A percentile compares a stretch with the other conserved stretches of the same genome.
Conservation (phyloP, 169 alveolate genomes). For the Perkinsus marinus region DNA sequence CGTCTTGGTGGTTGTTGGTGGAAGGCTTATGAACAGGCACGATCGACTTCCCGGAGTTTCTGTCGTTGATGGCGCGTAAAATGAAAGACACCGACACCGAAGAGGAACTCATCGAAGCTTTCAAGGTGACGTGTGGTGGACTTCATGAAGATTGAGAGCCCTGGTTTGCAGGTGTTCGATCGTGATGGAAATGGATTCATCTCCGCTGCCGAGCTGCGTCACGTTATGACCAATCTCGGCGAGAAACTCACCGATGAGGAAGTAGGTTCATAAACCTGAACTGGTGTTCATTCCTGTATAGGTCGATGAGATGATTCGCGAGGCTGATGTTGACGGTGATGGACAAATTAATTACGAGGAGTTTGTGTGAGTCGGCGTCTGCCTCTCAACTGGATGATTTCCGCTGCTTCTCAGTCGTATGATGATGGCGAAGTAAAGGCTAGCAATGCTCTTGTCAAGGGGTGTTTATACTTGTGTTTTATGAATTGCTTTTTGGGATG, state of each 20-base stretch:
- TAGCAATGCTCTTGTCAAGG: no score
- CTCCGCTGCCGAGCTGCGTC: constrained; percentile 89
- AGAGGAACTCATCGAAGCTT: constrained; percentile 97
- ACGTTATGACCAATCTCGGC: constrained; percentile 89
- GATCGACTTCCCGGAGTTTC: constrained; percentile 97
- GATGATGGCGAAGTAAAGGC: neutral
- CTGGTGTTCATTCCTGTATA: neutral
- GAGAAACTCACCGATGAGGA: constrained; percentile 91
- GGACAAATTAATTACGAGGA: constrained; percentile 89
- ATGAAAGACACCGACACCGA: constrained; percentile 97
- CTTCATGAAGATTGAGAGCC: no score
- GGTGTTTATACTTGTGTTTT: no score
- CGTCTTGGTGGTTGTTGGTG: neutral
- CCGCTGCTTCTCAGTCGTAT: neutral
- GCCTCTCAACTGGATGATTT: constrained; percentile 17
- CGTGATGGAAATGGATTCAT: constrained; percentile 89
- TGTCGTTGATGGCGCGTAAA: constrained; percentile 96
- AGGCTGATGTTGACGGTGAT: constrained; percentile 94
- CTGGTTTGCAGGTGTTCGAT: constrained; percentile 78
- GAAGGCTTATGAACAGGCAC: constrained; percentile 39
- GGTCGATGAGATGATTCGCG: constrained; percentile 91
- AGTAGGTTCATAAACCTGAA: constrained; percentile 26
- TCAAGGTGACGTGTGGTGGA: constrained; percentile 62
- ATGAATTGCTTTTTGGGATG: no score
- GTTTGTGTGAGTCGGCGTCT: constrained; percentile 74